Evolutionary conservation across 1,139 yeast genomes (phyloP).

Genomic region (Zygosaccharomyces sapae): DNA sequence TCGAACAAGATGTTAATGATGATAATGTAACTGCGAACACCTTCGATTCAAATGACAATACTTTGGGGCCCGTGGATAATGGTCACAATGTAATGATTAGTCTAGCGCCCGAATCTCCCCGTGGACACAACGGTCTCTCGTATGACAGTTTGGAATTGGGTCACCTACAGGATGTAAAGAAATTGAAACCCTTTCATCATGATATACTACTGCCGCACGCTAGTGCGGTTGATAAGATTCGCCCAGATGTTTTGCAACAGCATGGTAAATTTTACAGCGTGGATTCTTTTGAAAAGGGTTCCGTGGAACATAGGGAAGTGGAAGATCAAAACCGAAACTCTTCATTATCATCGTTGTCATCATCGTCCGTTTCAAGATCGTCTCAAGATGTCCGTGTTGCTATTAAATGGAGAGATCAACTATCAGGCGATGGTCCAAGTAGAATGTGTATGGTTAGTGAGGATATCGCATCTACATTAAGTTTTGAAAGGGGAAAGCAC

Average conservation of each 20-base stretch:
- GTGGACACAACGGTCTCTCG: conserved; percentile 2
- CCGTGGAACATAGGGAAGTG: conserved; percentile 20
- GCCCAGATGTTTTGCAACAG: conserved; percentile 1
- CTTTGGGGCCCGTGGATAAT: conserved; percentile 2
- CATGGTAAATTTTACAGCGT: conserved; percentile 13
- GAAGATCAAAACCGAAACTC: conserved; percentile 5
- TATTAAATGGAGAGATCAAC: conserved; percentile 25
- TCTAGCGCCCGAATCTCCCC: conserved; percentile 10
- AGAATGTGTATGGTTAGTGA: conserved; percentile 21
- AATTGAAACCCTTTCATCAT: conserved; percentile 15
- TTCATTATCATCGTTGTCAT: conserved; percentile 9
- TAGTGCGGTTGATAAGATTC: background rate
- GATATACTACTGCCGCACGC: conserved; percentile 7
- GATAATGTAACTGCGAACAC: background rate
- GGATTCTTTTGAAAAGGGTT: conserved; percentile 20
- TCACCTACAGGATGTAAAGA: conserved; percentile 18
- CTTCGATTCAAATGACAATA: background rate
- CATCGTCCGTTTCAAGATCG: too few species aligned
- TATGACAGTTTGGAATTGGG: conserved; percentile 20
- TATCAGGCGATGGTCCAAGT: conserved; percentile 13
- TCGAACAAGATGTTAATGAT: conserved; percentile 7
- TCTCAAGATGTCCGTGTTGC: conserved; percentile 24
- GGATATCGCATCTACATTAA: conserved; percentile 22
- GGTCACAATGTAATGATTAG: background rate
- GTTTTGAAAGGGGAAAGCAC: conserved; percentile 31